phyloP scores from a whole-genome alignment of 108 stramenopile genomes.

The Nitzschia inconspicua region DNA sequence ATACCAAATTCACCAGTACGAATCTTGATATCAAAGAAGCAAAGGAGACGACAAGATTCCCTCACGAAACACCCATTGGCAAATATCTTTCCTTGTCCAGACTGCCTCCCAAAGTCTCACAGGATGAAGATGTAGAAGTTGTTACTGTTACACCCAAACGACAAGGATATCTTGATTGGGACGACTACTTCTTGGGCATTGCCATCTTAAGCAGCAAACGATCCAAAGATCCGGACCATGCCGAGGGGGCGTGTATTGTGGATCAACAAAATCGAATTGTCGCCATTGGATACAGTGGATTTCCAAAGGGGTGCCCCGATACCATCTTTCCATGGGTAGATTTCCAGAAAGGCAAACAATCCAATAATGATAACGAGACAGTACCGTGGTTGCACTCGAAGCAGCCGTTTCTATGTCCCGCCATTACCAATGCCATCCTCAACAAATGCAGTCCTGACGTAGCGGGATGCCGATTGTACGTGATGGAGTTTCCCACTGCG shows the following conservation, averaged over 20 bases:
- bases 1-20: too few relatives aligned
- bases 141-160: constrained; percentile 13
- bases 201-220: constrained; percentile 86
- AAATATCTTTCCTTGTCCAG: too few relatives aligned
- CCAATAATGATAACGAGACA: constrained; percentile 1
- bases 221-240: constrained; percentile 87
- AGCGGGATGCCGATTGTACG: constrained; percentile 79
- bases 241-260: constrained; percentile 72
- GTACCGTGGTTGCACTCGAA: constrained; percentile 76
- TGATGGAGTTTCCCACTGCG: constrained; percentile 89
- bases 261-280: constrained; percentile 85
- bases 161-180: constrained; percentile 84
- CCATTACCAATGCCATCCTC: constrained; percentile 95
- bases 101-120: too few relatives aligned
- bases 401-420: constrained; percentile 91
- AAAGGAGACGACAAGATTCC: too few relatives aligned
- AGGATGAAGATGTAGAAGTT: constrained; percentile 6
- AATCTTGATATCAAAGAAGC: too few relatives aligned
- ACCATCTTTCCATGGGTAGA: constrained; percentile 12
- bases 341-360: background rate
- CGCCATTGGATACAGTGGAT: constrained; percentile 95
- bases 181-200: constrained; percentile 95
- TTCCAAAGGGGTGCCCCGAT: constrained; percentile 84
- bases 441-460: constrained; percentile 93
- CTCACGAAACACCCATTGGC: too few relatives aligned